Conservation (phyloP, 2,329 filamentous ascomycete genomes). For the Colletotrichum higginsianum region DNA sequence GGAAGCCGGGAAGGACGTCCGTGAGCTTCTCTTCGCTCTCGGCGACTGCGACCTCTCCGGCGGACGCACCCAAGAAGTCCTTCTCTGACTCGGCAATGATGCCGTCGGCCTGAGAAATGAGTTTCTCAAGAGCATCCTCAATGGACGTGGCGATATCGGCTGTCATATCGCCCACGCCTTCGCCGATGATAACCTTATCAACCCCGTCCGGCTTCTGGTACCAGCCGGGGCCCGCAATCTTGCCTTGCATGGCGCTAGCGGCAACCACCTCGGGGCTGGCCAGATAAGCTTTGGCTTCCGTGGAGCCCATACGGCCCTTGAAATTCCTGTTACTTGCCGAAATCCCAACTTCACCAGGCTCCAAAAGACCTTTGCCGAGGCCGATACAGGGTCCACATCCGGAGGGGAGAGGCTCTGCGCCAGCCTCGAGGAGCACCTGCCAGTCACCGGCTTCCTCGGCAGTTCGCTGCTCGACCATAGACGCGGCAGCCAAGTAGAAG, state of each 20-base stretch:
- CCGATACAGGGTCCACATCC: slow-evolving; percentile 92
- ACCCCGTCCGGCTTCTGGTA: slow-evolving; percentile 81
- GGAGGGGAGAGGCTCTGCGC: slow-evolving; percentile 78
- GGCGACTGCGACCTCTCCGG: slow-evolving; percentile 44
- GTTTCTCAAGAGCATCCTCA: slow-evolving; percentile 79
- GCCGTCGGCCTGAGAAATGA: slow-evolving; percentile 78
- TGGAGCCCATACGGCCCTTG: slow-evolving; percentile 90
- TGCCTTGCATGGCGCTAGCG: slow-evolving; percentile 83
- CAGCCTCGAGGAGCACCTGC: slow-evolving; percentile 85
- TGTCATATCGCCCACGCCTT: slow-evolving; percentile 77
- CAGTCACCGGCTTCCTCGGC: slow-evolving; percentile 89
- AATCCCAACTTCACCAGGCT: slow-evolving; percentile 90
- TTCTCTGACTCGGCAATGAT: slow-evolving; percentile 70
- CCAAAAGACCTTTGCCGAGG: slow-evolving; percentile 79
- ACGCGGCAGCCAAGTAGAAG: slow-evolving; percentile 93
- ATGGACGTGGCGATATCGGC: slow-evolving; percentile 77
- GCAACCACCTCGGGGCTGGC: slow-evolving; percentile 93
- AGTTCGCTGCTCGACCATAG: slow-evolving; percentile 79
- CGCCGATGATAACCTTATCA: slow-evolving; percentile 77
- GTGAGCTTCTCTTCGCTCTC: slow-evolving; percentile 62
- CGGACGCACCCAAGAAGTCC: slow-evolving; percentile 55
- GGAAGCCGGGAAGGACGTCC: slow-evolving; percentile 88
- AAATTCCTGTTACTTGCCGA: slow-evolving; percentile 90
- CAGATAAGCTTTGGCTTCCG: slow-evolving; percentile 86
- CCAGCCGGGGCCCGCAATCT: slow-evolving; percentile 82